Percentiles rank a stretch among this genome's conserved stretches.
Conservation (phyloP, 768 basidiomycete species). For the Tylopilus vinaceipallidus region DNA sequence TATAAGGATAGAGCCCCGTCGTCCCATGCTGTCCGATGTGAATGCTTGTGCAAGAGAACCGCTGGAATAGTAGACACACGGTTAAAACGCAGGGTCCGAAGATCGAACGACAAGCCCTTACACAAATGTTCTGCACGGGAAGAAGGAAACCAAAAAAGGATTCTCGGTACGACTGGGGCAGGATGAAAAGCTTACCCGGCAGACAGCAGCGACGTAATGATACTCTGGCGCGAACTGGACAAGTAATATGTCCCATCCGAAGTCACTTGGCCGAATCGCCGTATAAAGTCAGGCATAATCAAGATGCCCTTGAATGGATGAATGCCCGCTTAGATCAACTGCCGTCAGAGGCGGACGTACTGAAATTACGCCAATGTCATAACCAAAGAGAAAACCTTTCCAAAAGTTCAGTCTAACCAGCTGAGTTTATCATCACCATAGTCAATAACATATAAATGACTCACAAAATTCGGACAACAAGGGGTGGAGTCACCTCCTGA, state of each 20-base stretch:
- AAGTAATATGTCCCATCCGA: slow-evolving; percentile 10
- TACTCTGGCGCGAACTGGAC: slow-evolving; percentile 19
- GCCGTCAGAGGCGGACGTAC: background rate
- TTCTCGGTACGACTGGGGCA: background rate
- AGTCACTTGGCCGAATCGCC: slow-evolving; percentile 10
- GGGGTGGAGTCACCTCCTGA: slow-evolving; percentile 8
- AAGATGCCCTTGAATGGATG: slow-evolving; percentile 8
- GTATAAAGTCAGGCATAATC: slow-evolving; percentile 16
- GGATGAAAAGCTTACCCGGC: slow-evolving; percentile 6
- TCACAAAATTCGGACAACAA: background rate
- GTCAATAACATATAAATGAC: background rate
- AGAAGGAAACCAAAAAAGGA: background rate
- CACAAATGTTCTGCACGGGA: slow-evolving; percentile 13
- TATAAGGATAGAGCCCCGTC: slow-evolving; percentile 12
- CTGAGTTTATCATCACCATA: background rate
- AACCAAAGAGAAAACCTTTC: slow-evolving; percentile 15
- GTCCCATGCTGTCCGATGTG: slow-evolving; percentile 17
- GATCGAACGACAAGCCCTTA: slow-evolving; percentile 2
- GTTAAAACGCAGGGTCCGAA: background rate
- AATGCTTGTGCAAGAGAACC: slow-evolving; percentile 63
- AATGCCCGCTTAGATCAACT: background rate
- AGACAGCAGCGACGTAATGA: slow-evolving; percentile 17
- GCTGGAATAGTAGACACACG: slow-evolving; percentile 21
- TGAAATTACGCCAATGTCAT: slow-evolving; percentile 17
- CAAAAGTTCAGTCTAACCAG: slow-evolving; percentile 1